Conservation (phyloP, 139 green algal species). For the Zygnema cylindricum region DNA sequence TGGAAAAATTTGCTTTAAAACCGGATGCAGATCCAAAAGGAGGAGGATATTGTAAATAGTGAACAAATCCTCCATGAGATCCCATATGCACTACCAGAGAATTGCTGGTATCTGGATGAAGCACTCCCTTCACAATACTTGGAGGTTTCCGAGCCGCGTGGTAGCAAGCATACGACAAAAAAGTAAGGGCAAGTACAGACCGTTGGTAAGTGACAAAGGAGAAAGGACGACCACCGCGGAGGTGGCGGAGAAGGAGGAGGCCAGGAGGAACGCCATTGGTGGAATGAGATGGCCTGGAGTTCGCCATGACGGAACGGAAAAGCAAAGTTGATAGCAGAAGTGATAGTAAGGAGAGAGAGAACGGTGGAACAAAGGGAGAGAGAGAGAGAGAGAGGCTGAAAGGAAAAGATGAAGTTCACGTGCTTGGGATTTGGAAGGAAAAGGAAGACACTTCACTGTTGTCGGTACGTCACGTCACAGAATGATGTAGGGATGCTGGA, state of each 20-base stretch:
- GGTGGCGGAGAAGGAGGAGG: not conserved
- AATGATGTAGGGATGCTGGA: not conserved
- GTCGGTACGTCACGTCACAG: not conserved
- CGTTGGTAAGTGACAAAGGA: conserved; percentile 47
- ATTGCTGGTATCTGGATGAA: conserved; percentile 42
- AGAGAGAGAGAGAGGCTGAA: not conserved
- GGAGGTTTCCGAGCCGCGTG: conserved; percentile 89
- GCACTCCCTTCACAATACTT: conserved; percentile 85
- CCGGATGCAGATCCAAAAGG: too few relatives aligned
- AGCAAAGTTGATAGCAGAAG: not conserved
- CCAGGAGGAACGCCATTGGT: not conserved
- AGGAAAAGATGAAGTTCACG: not conserved
- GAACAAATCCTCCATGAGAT: not conserved
- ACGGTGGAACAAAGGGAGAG: not conserved
- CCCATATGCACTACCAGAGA: too few relatives aligned
- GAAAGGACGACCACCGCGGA: not conserved
- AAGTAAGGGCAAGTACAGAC: conserved; percentile 85
- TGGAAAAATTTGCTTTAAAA: too few relatives aligned
- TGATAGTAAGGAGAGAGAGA: not conserved
- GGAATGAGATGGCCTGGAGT: not conserved
- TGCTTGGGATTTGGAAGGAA: too few relatives aligned
- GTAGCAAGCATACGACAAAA: conserved; percentile 88
- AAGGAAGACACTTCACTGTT: not conserved
- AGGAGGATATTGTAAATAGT: not conserved
- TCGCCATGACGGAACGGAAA: not conserved